Evolutionary conservation across 192 early-diverging fungal genomes (phyloP), one percentile per base, ranked within the genome.

Genomic region (Podila epigama): DNA sequence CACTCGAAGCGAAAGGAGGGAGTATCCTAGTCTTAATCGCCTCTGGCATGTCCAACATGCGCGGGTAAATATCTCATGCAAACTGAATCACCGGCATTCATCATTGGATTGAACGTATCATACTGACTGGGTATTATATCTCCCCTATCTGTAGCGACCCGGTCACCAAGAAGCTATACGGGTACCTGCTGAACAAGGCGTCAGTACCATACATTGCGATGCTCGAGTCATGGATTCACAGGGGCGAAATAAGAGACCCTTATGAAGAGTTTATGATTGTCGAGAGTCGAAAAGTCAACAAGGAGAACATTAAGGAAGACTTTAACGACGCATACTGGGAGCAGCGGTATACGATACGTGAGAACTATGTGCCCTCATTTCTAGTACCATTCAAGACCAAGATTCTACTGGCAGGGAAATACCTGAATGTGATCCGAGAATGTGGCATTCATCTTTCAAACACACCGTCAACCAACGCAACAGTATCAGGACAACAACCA

Each of bases 181-280:
- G 89, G 32, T 92, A 92, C 44, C 59, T 98, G 33, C 86, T 99
- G 25, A 83, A 88, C 60, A 82, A 88, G 63, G 85, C 96, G 8
- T 85, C 91, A 1, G 86, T 90, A 40, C 97, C 97, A 1, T 99
- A 95, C 66, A 82, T 93, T 50, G 61, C 77, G 18, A 97, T 96
- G 78, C 83, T 99, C 27, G 79, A 89, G 32, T 85, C 85, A 50
- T 99, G 98, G 98, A 93, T 98, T 58, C 88, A 90, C 65, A 85
- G 83, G 16, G 98, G 98, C 29, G 91, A 95, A 73, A 90, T 99
- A 27, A 82, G 88, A n/a, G 95, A 97, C 70, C 88, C 91, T 18
- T 87, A 89, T 51, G 88, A 92, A 63, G 98, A 99, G 70, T 99
- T 98, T 71, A 95, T 99, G 92, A 86, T 99, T 33, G 83, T 89